A percentile compares a stretch with the other conserved stretches of the same genome.
Evolutionary conservation across 2,329 filamentous ascomycete genomes (phyloP).

Genomic region (Colletotrichum karsti): DNA sequence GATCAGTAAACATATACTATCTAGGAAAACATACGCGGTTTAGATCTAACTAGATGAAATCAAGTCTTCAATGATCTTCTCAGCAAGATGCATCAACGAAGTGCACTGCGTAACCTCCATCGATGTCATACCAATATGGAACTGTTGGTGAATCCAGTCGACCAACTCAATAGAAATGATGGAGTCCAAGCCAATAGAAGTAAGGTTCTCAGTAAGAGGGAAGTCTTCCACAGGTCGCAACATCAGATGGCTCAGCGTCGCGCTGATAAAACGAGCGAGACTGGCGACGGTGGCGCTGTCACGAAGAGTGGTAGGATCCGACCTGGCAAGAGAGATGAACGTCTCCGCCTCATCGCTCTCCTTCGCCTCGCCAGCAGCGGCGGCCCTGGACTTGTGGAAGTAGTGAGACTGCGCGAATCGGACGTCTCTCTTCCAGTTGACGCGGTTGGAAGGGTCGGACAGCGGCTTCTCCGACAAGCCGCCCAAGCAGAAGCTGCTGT

Average conservation of each 20-base stretch:
- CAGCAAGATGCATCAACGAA: conserved; percentile 5
- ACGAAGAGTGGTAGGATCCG: not conserved
- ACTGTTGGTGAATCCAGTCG: conserved; percentile 22
- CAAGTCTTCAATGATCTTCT: conserved; percentile 7
- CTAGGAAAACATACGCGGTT: no score
- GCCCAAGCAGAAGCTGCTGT: conserved; percentile 12
- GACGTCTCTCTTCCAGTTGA: conserved; percentile 15
- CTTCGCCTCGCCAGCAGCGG: not conserved
- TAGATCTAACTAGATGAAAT: not conserved
- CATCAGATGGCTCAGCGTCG: conserved; percentile 3
- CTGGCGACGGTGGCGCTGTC: not conserved
- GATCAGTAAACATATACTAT: no score
- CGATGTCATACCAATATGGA: conserved; percentile 2
- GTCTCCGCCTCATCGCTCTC: conserved; percentile 3
- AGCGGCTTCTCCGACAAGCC: conserved; percentile 7
- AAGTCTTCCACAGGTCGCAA: conserved; percentile 11
- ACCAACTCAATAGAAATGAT: conserved; percentile 23
- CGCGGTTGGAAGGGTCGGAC: conserved; percentile 11
- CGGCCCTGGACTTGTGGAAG: not conserved
- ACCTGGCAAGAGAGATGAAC: not conserved
- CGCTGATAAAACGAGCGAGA: conserved; percentile 11
- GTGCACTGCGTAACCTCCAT: conserved; percentile 21
- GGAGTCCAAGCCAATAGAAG: conserved; percentile 11
- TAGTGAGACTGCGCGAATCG: conserved; percentile 16
- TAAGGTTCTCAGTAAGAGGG: not conserved